A percentile compares a stretch with the other conserved stretches of the same genome.
These are phyloP conservation scores for Boechera retrofracta DNA, from an alignment of 345 rosid genomes.

Conservation along the genomic window DNA sequence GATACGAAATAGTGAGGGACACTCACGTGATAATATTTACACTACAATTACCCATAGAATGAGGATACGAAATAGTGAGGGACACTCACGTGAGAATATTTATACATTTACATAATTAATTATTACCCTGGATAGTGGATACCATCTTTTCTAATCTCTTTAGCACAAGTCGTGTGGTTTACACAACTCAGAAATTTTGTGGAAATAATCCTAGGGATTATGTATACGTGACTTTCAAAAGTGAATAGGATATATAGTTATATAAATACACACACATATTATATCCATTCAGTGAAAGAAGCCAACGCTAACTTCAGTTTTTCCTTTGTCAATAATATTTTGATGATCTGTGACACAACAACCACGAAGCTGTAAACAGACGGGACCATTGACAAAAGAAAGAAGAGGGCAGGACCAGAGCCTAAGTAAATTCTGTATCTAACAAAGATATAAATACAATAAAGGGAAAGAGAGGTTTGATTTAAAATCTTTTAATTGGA, in stretches of 20 bases:
- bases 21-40: conserved; percentile 25
- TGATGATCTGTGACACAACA: conserved; percentile 2
- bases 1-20: conserved; percentile 18
- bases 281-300: not conserved
- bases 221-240: not conserved
- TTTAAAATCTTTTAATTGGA: not conserved
- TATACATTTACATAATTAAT: not conserved
- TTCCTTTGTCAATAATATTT: conserved; percentile 1
- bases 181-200: conserved; percentile 22
- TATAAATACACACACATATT: not conserved
- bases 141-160: not conserved
- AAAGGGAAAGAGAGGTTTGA: not conserved
- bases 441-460: not conserved
- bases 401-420: conserved; percentile 22
- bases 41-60: conserved; percentile 19
- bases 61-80: conserved; percentile 22
- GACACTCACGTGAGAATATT: conserved; percentile 23
- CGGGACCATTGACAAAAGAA: conserved; percentile 14
- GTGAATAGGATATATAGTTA: conserved; percentile 1
- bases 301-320: not conserved
- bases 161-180: not conserved
- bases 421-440: conserved; percentile 6
- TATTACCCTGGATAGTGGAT: not conserved
- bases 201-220: not conserved
- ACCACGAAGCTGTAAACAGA: conserved; percentile 10